Evolutionary conservation across 495 filamentous ascomycete genomes (phyloP).

Genomic region (Tuber calosporum): DNA sequence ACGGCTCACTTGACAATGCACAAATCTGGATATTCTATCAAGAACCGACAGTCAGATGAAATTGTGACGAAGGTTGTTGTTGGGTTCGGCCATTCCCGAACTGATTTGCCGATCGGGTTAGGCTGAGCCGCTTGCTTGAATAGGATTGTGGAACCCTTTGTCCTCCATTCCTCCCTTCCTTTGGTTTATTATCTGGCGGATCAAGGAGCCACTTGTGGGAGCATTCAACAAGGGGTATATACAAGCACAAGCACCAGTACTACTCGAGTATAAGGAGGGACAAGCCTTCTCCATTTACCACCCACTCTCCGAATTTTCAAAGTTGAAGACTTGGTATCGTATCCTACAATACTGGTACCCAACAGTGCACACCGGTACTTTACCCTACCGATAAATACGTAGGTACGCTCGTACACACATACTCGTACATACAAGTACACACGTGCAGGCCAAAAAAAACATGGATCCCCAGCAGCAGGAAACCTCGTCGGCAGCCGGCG

Average conservation of each 20-base stretch:
- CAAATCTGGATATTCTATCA: too few relatives aligned
- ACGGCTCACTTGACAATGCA: not conserved
- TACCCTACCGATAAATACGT: not conserved
- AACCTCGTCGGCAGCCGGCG: constrained; percentile 4
- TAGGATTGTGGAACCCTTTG: not conserved
- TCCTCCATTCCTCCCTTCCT: not conserved
- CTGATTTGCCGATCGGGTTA: not conserved
- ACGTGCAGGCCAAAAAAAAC: not conserved
- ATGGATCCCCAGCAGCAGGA: constrained; percentile 9
- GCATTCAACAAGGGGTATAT: not conserved
- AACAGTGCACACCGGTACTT: not conserved
- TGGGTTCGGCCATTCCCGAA: not conserved
- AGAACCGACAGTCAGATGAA: not conserved
- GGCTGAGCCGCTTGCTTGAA: not conserved
- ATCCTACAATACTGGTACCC: not conserved
- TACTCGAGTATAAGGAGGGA: too few relatives aligned
- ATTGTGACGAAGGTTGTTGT: not conserved
- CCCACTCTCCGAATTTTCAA: not conserved
- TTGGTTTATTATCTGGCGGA: not conserved
- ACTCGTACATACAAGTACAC: too few relatives aligned
- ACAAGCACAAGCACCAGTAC: not conserved
- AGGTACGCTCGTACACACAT: not conserved
- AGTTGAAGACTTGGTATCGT: not conserved
- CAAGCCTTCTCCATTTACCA: not conserved
- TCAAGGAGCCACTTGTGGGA: not conserved